These are phyloP conservation scores for Euphorbia corollata DNA, from an alignment of 441 rosid species.

Conservation along the genomic window DNA sequence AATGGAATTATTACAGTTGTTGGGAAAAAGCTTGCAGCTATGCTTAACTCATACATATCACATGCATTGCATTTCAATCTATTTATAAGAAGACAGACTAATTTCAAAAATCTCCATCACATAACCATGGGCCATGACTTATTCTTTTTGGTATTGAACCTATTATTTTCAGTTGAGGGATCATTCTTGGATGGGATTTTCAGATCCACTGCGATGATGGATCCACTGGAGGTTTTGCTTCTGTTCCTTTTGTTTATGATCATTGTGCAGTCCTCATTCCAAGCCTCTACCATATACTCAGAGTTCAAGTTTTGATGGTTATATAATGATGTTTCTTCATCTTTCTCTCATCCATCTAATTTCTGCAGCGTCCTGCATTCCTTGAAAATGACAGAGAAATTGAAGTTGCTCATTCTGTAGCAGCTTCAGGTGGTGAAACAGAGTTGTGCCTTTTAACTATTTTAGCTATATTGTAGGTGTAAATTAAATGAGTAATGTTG, in stretches of 20 bases:
- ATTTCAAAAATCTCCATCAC: neutral
- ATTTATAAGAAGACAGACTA: no score
- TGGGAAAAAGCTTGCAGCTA: no score
- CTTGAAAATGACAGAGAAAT: conserved; percentile 73
- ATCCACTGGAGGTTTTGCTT: conserved; percentile 54
- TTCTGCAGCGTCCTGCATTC: conserved; percentile 55
- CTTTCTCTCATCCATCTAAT: conserved; percentile 2
- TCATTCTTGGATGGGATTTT: conserved; percentile 73
- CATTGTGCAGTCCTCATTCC: neutral
- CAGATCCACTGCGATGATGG: conserved; percentile 66
- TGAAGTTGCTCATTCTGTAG: conserved; percentile 80
- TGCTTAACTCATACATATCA: no score
- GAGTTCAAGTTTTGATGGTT: neutral
- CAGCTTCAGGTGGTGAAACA: conserved; percentile 85
- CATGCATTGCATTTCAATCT: no score
- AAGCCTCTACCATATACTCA: neutral
- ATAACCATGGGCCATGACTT: no score
- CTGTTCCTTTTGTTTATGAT: conserved; percentile 1
- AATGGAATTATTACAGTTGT: no score
- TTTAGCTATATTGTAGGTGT: neutral
- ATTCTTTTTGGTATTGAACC: conserved; percentile 5
- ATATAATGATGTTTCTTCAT: neutral
- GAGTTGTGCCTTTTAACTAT: conserved; percentile 29
- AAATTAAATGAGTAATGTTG: neutral
- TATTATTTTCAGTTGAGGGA: conserved; percentile 50